Base-by-base conservation (phyloP, 1,139 yeast species). In the Geotrichum fermentans region DNA sequence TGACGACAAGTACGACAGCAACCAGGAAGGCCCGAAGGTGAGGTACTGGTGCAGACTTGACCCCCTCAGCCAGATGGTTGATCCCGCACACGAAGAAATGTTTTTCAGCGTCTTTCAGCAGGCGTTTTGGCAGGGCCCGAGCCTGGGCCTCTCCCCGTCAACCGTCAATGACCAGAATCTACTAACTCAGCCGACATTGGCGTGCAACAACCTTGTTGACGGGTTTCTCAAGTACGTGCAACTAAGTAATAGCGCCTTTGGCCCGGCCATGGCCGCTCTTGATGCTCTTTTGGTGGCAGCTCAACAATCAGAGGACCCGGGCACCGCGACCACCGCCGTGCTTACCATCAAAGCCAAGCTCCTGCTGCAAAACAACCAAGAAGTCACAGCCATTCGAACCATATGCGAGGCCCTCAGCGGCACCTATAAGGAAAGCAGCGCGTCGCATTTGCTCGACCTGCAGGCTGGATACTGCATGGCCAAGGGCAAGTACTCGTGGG, bases 131-230 rank as follows among this genome's bases (percentile, higher is more conserved):
- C 78, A 75, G 47, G 95, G 96, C 2, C 73, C 77, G 5, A 45
- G 54, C 64, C 78, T 59, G 82, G 97, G 53, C 73, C 87, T 72
- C 69, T 77, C 51, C 69, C 79, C 58, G 70, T 6, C 28, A 24
- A 83, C 64, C 67, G 80, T 61, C 72, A 84, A 87, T 55, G 21
- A 30, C 14, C 34, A 30, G n/a, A 30, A 30, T 14, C 20, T 16
- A 10, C 13, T 34, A 5, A 34, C 20, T 7, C 79, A 78, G 60
- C 81, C 96, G 0, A 78, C 87, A 0, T 62, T 80, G 18, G 72
- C 82, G 45, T 76, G 81, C 53, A 92, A 92, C 67, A 79, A 80
- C 62, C 71, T 92, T 49, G 82, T 88, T 13, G 92, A 87, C 61
- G 83, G 95, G 0, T 75, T 92, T 47, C 61, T 84, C 57, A 75